phyloP scores from a whole-genome alignment of 208 protist genomes.

The Naegleria lovaniensis region DNA sequence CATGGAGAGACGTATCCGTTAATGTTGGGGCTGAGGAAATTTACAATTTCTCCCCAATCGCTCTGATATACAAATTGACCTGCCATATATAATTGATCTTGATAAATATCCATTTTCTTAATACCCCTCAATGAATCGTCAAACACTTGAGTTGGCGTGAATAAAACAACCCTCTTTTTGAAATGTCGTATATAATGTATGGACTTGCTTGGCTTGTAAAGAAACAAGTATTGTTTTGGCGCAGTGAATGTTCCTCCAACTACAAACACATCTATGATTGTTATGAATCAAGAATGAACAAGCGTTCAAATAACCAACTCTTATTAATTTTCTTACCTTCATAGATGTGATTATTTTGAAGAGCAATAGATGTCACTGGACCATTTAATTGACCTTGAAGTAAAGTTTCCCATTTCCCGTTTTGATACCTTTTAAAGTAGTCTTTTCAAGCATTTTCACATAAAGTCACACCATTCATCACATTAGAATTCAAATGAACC shows the following conservation, averaged over 20 bases:
- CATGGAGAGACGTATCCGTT: not conserved
- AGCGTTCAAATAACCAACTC: no score
- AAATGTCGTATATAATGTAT: not conserved
- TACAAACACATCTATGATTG: not conserved
- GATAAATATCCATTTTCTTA: not conserved
- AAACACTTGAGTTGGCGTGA: not conserved
- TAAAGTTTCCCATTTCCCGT: not conserved
- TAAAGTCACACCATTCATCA: no score
- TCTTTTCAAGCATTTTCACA: no score
- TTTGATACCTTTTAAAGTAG: not conserved
- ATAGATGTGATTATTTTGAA: constrained; percentile 1
- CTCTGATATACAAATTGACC: not conserved
- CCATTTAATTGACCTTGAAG: not conserved
- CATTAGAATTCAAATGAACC: no score
- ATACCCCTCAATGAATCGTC: not conserved
- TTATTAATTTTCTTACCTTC: not conserved
- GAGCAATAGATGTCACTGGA: not conserved
- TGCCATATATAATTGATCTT: not conserved
- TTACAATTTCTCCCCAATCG: not conserved
- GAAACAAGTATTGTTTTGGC: not conserved
- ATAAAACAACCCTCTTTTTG: not conserved
- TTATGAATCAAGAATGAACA: no score
- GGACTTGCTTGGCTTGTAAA: not conserved
- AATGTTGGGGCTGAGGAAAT: not conserved
- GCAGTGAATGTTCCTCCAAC: not conserved